Conservation (phyloP, 2,329 filamentous ascomycete species). For the Celoporthe dispersa region DNA sequence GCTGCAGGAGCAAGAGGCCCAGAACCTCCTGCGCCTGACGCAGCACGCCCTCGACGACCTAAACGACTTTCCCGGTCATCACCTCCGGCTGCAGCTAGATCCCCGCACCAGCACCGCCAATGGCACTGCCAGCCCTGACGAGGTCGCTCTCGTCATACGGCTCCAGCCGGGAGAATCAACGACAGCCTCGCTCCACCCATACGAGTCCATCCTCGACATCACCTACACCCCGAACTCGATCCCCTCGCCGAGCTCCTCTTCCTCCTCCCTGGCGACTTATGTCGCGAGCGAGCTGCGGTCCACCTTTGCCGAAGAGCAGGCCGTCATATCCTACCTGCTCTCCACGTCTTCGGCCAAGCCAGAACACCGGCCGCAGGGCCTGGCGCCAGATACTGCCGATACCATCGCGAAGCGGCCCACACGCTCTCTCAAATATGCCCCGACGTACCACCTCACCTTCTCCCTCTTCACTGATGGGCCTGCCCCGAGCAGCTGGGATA, state of each 20-base stretch:
- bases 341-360: conserved; percentile 57
- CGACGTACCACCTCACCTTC: conserved; percentile 94
- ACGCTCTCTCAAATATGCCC: conserved; percentile 85
- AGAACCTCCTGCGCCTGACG: conserved; percentile 76
- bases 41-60: conserved; percentile 86
- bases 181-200: conserved; percentile 68
- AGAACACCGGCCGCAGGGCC: conserved; percentile 47
- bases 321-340: conserved; percentile 77
- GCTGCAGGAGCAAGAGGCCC: conserved; percentile 68
- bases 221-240: conserved; percentile 74
- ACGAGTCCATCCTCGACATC: conserved; percentile 74
- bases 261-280: conserved; percentile 75
- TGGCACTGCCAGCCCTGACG: conserved; percentile 46
- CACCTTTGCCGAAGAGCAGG: conserved; percentile 86
- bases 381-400: conserved; percentile 57
- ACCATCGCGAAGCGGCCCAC: conserved; percentile 73
- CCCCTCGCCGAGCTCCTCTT: conserved; percentile 68
- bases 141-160: conserved; percentile 70
- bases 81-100: conserved; percentile 72
- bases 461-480: conserved; percentile 86
- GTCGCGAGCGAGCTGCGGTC: conserved; percentile 78
- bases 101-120: conserved; percentile 43
- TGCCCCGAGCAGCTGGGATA: conserved; percentile 85
- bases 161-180: conserved; percentile 67
- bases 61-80: conserved; percentile 84